Evolutionary conservation across 768 basidiomycete genomes (phyloP).

Genomic region (Tulasnella sp.): DNA sequence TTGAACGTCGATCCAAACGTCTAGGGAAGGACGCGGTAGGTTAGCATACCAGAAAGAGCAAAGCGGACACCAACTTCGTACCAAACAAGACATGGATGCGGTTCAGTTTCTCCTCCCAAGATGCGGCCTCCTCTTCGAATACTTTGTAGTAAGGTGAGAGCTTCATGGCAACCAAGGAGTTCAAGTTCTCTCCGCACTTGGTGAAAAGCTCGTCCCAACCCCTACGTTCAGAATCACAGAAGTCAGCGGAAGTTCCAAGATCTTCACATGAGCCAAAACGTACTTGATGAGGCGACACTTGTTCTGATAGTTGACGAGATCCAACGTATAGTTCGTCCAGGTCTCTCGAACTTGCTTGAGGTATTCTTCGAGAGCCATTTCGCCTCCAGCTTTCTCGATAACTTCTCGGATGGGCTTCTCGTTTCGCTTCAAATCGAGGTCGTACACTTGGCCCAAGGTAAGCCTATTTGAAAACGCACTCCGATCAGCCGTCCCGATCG

Average conservation of each 20-base stretch:
- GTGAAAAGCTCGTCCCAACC: slow-evolving; percentile 97
- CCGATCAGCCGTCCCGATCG: not conserved
- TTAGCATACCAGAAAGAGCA: not conserved
- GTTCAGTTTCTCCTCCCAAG: slow-evolving; percentile 97
- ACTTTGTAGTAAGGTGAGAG: slow-evolving; percentile 97
- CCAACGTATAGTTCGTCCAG: slow-evolving; percentile 93
- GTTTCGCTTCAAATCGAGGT: slow-evolving; percentile 91
- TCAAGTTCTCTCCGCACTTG: slow-evolving; percentile 95
- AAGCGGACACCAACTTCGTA: slow-evolving; percentile 27
- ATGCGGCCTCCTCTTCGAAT: slow-evolving; percentile 85
- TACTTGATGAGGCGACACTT: slow-evolving; percentile 92
- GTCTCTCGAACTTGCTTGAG: slow-evolving; percentile 94
- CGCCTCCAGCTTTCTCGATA: slow-evolving; percentile 94
- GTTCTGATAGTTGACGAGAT: slow-evolving; percentile 96
- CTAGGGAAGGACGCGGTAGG: slow-evolving; percentile 33
- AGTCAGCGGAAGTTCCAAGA: not conserved
- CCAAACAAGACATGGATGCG: slow-evolving; percentile 94
- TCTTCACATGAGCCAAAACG: slow-evolving; percentile 21
- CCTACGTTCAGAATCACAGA: slow-evolving; percentile 34
- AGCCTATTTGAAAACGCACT: slow-evolving; percentile 43
- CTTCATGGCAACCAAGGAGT: slow-evolving; percentile 95
- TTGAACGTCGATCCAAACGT: slow-evolving; percentile 99
- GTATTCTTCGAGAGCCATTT: slow-evolving; percentile 95
- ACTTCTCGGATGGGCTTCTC: slow-evolving; percentile 88
- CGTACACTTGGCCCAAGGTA: slow-evolving; percentile 95